Percentiles rank a stretch among this genome's conserved stretches.
phyloP scores from a whole-genome alignment of 192 early-diverging fungal genomes.

The Diversispora epigaea region DNA sequence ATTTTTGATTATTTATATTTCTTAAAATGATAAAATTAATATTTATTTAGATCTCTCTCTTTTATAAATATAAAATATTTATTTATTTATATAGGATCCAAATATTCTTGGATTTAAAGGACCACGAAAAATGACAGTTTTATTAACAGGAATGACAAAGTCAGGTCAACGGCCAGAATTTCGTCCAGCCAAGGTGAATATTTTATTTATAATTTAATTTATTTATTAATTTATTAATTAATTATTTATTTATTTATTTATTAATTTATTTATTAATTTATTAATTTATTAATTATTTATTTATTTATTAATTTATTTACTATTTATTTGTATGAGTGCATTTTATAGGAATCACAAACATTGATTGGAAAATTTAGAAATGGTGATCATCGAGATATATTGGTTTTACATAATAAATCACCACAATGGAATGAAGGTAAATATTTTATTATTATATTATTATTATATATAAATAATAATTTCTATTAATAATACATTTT shows the following conservation, averaged over 20 bases:
- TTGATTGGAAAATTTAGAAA: constrained; percentile 58
- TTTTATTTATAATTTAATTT: too few species aligned
- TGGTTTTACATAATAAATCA: constrained; percentile 83
- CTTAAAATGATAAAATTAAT: too few species aligned
- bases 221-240: neutral
- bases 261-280: neutral
- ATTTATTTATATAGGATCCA: constrained; percentile 58
- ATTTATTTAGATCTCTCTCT: too few species aligned
- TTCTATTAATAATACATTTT: neutral
- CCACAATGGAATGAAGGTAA: constrained; percentile 92
- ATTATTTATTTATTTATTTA: too few species aligned
- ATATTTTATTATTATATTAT: neutral
- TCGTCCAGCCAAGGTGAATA: constrained; percentile 52
- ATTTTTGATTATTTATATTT: neutral
- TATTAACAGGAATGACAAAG: constrained; percentile 69
- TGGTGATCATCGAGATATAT: constrained; percentile 59
- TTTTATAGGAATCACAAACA: constrained; percentile 55
- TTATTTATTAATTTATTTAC: neutral
- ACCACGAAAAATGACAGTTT: constrained; percentile 86
- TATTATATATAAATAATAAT: neutral
- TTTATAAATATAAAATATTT: neutral
- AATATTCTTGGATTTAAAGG: constrained; percentile 89
- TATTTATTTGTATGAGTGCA: constrained; percentile 22
- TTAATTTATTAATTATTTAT: neutral
- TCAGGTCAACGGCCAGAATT: constrained; percentile 57